phyloP scores from a whole-genome alignment of 768 basidiomycete species.

The Kwoniella botswanensis region DNA sequence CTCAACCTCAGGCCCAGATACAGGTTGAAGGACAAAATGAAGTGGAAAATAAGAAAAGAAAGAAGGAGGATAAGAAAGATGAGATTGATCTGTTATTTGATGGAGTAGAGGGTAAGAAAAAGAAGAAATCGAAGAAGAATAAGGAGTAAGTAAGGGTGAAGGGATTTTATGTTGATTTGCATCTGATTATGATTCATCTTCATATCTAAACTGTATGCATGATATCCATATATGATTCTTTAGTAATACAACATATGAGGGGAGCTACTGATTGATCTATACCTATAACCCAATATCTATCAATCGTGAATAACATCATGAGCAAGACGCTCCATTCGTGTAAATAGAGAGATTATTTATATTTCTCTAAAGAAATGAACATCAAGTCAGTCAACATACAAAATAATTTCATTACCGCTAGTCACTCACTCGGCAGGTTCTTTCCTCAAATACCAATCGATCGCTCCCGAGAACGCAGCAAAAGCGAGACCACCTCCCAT shows the following conservation, averaged over 20 bases:
- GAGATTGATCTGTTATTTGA: constrained; percentile 55
- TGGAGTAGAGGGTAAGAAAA: constrained; percentile 41
- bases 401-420: not conserved
- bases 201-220: not conserved
- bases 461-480: constrained; percentile 88
- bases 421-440: constrained; percentile 54
- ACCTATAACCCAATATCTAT: not conserved
- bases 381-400: not conserved
- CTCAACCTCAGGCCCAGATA: not conserved
- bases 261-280: not conserved
- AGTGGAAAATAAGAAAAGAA: constrained; percentile 30
- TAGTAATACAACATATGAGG: constrained; percentile 2
- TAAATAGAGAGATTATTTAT: not conserved
- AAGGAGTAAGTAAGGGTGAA: not conserved
- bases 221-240: not conserved
- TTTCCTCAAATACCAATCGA: constrained; percentile 68
- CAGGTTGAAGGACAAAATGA: constrained; percentile 1
- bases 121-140: constrained; percentile 26
- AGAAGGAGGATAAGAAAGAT: constrained; percentile 40
- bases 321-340: too few relatives aligned
- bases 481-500: constrained; percentile 89
- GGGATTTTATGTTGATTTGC: too few relatives aligned
- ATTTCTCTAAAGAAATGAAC: constrained; percentile 13
- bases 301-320: too few relatives aligned
- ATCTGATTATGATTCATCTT: not conserved